Base-by-base conservation (phyloP, 306 rosid genomes). In the Canavalia ensiformis region DNA sequence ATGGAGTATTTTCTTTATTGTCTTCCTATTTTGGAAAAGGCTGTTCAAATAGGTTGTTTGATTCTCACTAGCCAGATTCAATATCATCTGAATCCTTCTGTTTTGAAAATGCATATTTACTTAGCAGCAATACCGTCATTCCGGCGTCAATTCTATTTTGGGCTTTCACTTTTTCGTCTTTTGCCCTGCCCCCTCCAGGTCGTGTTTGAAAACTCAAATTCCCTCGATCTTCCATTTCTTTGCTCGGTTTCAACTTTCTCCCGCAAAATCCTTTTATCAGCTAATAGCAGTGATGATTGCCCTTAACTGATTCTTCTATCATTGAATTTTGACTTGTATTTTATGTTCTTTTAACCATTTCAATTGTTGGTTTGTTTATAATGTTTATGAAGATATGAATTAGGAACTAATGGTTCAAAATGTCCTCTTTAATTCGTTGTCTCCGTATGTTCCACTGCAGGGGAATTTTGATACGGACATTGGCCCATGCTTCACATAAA, bases 401-500 rank as follows among this genome's bases (percentile, higher is more conserved):
- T 55, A 41, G 77, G 63, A 78, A 39, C 30, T 47, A 42, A 39
- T 52, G 64, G 9, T 68, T 34, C 28, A 28, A 51, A 68, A 52
- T 34, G 28, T 75, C 6, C 49, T 50, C 52, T 42, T 70, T 39
- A 75, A 70, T 49, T 51, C 44, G 42, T 67, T 67, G 75, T 33
- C 35, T 49, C 74, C 34, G 68, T 77, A 29, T 47, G 70, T 67
- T 6, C 62, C 39, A 5, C 60, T 90, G 82, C 87, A 95, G 99
- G 68, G 99, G 99, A 72, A 90, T 88, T 78, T 72, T 95, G 69
- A 90, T 95, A 82, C 70, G 79, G 83, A 86, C 98, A 41, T 83
- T 95, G 80, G 98, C 94, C 10, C 82, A 91, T 33, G 94, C 91
- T 74, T 87, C 97, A 2, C 85, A 90, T 47, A 82, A 89, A 54